phyloP scores from a whole-genome alignment of 75 land plant genomes.

The Selaginella moellendorffii region DNA sequence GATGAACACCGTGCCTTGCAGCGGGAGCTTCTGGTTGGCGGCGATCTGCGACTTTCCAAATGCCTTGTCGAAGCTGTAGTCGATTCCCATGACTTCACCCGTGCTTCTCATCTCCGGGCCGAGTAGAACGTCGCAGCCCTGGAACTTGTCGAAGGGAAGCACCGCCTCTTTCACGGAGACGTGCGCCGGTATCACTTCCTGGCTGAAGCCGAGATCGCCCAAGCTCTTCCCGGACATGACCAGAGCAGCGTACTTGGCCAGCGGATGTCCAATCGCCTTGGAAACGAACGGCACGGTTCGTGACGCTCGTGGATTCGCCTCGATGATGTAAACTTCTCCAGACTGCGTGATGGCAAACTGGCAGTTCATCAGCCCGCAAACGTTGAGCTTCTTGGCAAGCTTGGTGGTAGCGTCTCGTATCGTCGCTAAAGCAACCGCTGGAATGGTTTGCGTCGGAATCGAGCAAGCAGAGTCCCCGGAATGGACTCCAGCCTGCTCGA shows the following conservation, averaged over 20 bases:
- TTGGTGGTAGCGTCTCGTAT: slow-evolving; percentile 75
- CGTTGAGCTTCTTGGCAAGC: slow-evolving; percentile 61
- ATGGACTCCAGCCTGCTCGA: slow-evolving; percentile 98
- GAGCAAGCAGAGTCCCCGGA: slow-evolving; percentile 98
- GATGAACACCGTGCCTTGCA: slow-evolving; percentile 72
- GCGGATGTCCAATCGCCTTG: slow-evolving; percentile 92
- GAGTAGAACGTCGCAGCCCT: slow-evolving; percentile 84
- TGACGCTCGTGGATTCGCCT: slow-evolving; percentile 97
- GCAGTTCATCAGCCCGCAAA: slow-evolving; percentile 93
- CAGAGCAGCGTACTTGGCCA: slow-evolving; percentile 94
- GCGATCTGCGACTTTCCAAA: slow-evolving; percentile 97
- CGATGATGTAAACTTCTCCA: slow-evolving; percentile 75
- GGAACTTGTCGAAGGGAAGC: slow-evolving; percentile 96
- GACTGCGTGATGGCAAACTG: slow-evolving; percentile 84
- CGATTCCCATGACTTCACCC: slow-evolving; percentile 98
- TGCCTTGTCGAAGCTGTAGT: slow-evolving; percentile 53
- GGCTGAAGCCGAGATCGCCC: slow-evolving; percentile 50
- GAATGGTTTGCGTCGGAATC: slow-evolving; percentile 68
- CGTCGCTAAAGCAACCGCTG: slow-evolving; percentile 37
- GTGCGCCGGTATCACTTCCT: slow-evolving; percentile 73
- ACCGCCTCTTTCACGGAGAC: slow-evolving; percentile 98
- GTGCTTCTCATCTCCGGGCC: slow-evolving; percentile 99
- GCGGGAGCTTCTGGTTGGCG: slow-evolving; percentile 81
- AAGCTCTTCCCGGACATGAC: slow-evolving; percentile 86
- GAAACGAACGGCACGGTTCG: slow-evolving; percentile 98